A percentile compares a stretch with the other conserved stretches of the same genome.
phyloP scores from a whole-genome alignment of 371 early-diverging fungal species.

The Saksenaea vasiformis region DNA sequence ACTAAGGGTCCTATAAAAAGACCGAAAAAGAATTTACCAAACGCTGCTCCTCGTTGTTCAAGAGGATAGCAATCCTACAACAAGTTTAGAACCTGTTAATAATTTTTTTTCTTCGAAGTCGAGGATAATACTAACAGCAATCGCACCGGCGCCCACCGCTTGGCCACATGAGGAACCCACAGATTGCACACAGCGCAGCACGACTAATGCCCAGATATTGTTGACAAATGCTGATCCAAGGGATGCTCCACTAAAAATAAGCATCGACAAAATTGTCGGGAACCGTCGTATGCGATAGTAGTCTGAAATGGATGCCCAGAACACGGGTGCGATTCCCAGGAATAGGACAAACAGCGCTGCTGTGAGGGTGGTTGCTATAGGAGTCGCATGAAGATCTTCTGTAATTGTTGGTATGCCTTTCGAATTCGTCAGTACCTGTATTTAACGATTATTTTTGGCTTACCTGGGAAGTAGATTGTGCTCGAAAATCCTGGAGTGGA shows the following conservation, averaged over 20 bases:
- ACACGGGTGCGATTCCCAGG: slow-evolving; percentile 61
- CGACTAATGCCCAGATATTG: slow-evolving; percentile 60
- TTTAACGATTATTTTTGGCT: background rate
- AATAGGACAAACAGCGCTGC: slow-evolving; percentile 58
- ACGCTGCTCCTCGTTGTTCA: slow-evolving; percentile 33
- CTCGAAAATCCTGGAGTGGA: slow-evolving; percentile 29
- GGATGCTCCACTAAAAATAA: slow-evolving; percentile 63
- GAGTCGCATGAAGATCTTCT: slow-evolving; percentile 46
- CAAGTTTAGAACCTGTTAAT: background rate
- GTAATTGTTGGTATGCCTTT: slow-evolving; percentile 51
- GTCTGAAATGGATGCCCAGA: slow-evolving; percentile 75
- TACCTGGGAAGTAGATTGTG: slow-evolving; percentile 22
- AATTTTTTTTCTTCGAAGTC: too few relatives aligned
- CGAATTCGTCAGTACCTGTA: background rate
- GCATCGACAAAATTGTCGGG: slow-evolving; percentile 56
- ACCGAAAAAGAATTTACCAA: slow-evolving; percentile 55
- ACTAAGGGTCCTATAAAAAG: slow-evolving; percentile 53
- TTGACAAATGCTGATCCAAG: slow-evolving; percentile 67
- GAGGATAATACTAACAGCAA: slow-evolving; percentile 12
- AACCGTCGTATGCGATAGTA: slow-evolving; percentile 56
- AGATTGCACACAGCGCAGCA: slow-evolving; percentile 72
- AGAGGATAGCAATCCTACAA: slow-evolving; percentile 30
- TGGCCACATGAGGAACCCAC: slow-evolving; percentile 67
- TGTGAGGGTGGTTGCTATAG: slow-evolving; percentile 54
- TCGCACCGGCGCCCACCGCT: slow-evolving; percentile 62